A percentile compares a stretch with the other conserved stretches of the same genome.
Conservation (phyloP, 2,329 filamentous ascomycete genomes). For the Alternaria tenuissima region DNA sequence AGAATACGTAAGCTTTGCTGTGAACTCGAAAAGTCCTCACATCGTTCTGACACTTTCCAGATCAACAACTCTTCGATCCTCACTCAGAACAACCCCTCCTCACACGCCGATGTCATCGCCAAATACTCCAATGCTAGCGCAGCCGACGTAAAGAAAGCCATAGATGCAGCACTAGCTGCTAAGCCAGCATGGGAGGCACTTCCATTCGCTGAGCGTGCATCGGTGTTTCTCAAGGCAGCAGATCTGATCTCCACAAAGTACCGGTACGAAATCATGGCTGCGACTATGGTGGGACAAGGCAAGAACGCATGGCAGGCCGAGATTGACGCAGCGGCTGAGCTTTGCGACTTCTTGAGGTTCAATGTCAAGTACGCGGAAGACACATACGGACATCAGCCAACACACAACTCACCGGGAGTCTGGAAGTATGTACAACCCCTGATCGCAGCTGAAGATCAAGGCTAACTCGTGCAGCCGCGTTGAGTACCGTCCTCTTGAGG, state of each 20-base stretch:
- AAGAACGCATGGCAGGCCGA: slow-evolving; percentile 99
- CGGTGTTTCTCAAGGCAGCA: slow-evolving; percentile 94
- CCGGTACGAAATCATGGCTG: slow-evolving; percentile 94
- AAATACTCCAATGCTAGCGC: slow-evolving; percentile 84
- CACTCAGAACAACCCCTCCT: slow-evolving; percentile 82
- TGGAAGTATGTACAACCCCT: slow-evolving; percentile 73
- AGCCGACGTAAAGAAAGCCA: slow-evolving; percentile 78
- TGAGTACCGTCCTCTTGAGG: slow-evolving; percentile 89
- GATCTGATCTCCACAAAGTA: slow-evolving; percentile 92
- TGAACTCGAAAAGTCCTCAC: neutral
- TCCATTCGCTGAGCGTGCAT: slow-evolving; percentile 88
- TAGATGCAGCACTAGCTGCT: slow-evolving; percentile 83
- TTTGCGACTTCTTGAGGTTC: slow-evolving; percentile 92
- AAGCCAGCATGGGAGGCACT: slow-evolving; percentile 86
- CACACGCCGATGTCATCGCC: slow-evolving; percentile 79
- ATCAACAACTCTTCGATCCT: slow-evolving; percentile 72
- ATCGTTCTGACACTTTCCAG: slow-evolving; percentile 51
- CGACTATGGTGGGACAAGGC: slow-evolving; percentile 94
- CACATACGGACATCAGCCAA: slow-evolving; percentile 85
- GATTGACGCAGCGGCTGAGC: slow-evolving; percentile 92
- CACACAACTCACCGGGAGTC: slow-evolving; percentile 80
- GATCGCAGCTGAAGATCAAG: neutral
- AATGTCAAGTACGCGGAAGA: slow-evolving; percentile 94
- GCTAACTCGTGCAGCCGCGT: slow-evolving; percentile 63
- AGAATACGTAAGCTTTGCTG: slow-evolving; percentile 68